phyloP scores from a whole-genome alignment of 768 basidiomycete genomes.

The Amanita pallidorosea region DNA sequence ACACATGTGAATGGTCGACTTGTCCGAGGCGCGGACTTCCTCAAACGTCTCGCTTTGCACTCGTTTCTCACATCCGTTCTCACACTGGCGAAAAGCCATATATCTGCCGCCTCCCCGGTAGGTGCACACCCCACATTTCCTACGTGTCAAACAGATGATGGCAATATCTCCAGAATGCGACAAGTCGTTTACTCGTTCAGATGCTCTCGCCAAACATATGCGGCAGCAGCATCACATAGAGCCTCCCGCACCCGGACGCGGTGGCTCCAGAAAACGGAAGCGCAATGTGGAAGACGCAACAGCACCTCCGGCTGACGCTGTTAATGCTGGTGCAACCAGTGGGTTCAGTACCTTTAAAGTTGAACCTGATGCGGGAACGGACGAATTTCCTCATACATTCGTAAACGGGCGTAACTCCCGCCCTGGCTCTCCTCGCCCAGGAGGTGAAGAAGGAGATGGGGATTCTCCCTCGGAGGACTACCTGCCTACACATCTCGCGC shows the following conservation, averaged over 20 bases:
- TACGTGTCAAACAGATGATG: constrained; percentile 6
- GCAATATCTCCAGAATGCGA: constrained; percentile 60
- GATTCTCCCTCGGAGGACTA: constrained; percentile 28
- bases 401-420: constrained; percentile 13
- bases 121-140: constrained; percentile 13
- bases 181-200: constrained; percentile 90
- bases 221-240: constrained; percentile 77
- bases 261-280: constrained; percentile 63
- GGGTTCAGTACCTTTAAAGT: constrained; percentile 56
- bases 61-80: constrained; percentile 83
- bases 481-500: constrained; percentile 43
- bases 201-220: constrained; percentile 89
- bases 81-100: constrained; percentile 96
- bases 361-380: constrained; percentile 36
- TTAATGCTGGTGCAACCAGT: constrained; percentile 14
- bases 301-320: constrained; percentile 15
- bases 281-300: constrained; percentile 33
- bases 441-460: constrained; percentile 26
- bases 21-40: constrained; percentile 73
- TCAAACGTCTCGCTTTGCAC: constrained; percentile 83
- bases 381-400: constrained; percentile 19
- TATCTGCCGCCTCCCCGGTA: constrained; percentile 70
- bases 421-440: constrained; percentile 12
- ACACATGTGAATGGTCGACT: constrained; percentile 83
- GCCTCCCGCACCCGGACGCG: constrained; percentile 63